Percentiles rank a stretch among this genome's conserved stretches.
phyloP scores from a whole-genome alignment of 306 rosid genomes.

The Sicyos edulis region DNA sequence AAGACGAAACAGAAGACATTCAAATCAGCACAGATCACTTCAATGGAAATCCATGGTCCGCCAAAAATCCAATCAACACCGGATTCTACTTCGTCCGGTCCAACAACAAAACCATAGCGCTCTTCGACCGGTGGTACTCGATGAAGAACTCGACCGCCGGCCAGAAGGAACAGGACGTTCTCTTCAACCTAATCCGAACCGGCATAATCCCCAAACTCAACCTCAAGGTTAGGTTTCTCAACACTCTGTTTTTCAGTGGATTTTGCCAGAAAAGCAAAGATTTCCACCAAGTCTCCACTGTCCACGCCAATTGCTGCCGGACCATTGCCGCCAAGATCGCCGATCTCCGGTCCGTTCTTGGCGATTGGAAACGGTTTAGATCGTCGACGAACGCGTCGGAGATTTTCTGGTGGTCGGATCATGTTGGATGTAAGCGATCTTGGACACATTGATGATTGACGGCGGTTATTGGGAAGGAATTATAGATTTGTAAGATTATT shows the following conservation, averaged over 20 bases:
- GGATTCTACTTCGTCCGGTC: constrained; percentile 64
- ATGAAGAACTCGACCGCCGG: constrained; percentile 48
- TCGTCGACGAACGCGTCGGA: constrained; percentile 18
- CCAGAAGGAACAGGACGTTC: constrained; percentile 70
- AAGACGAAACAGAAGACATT: constrained; percentile 44
- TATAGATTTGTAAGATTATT: no score
- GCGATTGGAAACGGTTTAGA: constrained; percentile 66
- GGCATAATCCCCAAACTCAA: constrained; percentile 38
- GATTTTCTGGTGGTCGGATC: constrained; percentile 37
- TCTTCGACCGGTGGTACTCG: constrained; percentile 59
- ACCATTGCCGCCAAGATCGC: constrained; percentile 51
- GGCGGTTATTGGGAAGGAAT: no score
- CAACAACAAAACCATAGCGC: constrained; percentile 52
- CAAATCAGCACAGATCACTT: constrained; percentile 58
- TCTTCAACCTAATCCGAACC: constrained; percentile 25
- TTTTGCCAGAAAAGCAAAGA: constrained; percentile 73
- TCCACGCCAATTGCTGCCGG: constrained; percentile 80
- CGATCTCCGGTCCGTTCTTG: constrained; percentile 38
- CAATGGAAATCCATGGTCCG: constrained; percentile 42
- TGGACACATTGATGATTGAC: constrained; percentile 31
- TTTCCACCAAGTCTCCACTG: constrained; percentile 41
- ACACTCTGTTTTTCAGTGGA: constrained; percentile 70
- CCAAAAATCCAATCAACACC: constrained; percentile 46
- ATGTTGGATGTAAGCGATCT: constrained; percentile 40
- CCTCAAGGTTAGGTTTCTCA: constrained; percentile 56